A percentile compares a stretch with the other conserved stretches of the same genome.
Evolutionary conservation across 169 alveolate genomes (phyloP).

Genomic region (Cyclospora cayetanensis): DNA sequence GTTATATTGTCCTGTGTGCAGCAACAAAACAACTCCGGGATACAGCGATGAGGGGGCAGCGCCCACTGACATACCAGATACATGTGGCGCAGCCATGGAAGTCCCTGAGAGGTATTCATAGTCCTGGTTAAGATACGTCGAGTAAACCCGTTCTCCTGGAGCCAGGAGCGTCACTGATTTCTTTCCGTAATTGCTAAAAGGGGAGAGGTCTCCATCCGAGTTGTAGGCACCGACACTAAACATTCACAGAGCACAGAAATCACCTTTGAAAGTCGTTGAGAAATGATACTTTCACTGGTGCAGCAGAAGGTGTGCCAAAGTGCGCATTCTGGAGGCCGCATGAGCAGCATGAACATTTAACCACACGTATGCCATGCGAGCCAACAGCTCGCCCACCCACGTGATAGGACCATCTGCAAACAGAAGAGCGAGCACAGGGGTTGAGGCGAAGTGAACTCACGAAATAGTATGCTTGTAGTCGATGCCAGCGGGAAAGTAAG

Average conservation of each 20-base stretch:
- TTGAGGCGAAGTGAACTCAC: conserved; percentile 1
- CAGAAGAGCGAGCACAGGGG: neutral
- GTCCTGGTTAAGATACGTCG: conserved; percentile 74
- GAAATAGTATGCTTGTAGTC: conserved; percentile 62
- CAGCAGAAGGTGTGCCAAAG: too few species aligned
- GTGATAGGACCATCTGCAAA: neutral
- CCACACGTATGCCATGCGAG: too few species aligned
- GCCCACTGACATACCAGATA: conserved; percentile 76
- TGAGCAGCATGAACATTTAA: too few species aligned
- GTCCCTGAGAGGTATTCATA: conserved; percentile 79
- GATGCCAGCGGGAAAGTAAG: conserved; percentile 75
- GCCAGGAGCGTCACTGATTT: conserved; percentile 79
- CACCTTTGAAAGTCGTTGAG: too few species aligned
- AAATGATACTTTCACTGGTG: too few species aligned
- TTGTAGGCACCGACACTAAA: conserved; percentile 78
- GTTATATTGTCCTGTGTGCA: too few species aligned
- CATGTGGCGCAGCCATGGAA: conserved; percentile 83
- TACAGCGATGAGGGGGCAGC: too few species aligned
- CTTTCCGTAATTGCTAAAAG: conserved; percentile 79
- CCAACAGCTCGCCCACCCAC: neutral
- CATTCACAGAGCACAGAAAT: too few species aligned
- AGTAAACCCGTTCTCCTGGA: conserved; percentile 79
- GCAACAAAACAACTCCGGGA: too few species aligned
- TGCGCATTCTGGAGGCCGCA: too few species aligned
- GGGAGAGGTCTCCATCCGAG: conserved; percentile 74